Evolutionary conservation across 257 asterid species (phyloP).

Genomic region (Striga asiatica): DNA sequence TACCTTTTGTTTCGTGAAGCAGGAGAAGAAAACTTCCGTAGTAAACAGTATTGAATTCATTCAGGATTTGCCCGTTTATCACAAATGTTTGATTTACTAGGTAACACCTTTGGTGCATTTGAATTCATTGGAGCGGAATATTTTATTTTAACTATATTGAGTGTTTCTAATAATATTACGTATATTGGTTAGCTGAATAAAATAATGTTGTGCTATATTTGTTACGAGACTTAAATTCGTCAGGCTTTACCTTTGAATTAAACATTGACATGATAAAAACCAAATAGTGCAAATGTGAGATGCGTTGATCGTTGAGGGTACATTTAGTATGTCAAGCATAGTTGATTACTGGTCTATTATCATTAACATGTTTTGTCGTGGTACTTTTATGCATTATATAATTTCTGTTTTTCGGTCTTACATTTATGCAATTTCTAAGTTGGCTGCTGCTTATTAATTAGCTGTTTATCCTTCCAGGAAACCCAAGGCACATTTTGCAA

Average conservation of each 20-base stretch:
- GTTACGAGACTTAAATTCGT: not conserved
- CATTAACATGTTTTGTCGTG: not conserved
- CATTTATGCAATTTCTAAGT: not conserved
- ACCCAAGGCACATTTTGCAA: constrained; percentile 53
- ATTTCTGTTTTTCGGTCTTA: not conserved
- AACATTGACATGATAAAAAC: not conserved
- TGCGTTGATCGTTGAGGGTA: not conserved
- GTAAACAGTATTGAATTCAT: not conserved
- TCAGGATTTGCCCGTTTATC: not conserved
- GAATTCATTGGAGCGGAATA: not conserved
- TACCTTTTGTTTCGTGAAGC: not conserved
- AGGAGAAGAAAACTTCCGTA: not conserved
- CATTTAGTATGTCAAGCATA: not conserved
- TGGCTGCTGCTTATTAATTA: not conserved
- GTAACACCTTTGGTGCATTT: not conserved
- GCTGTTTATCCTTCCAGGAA: constrained; percentile 41
- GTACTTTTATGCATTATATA: not conserved
- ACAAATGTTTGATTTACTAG: not conserved
- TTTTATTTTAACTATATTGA: not conserved
- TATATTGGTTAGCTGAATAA: not conserved
- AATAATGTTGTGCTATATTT: not conserved
- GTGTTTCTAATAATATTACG: not conserved
- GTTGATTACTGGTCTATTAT: no score
- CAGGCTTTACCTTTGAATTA: not conserved
- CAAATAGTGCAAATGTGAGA: not conserved